A percentile compares a stretch with the other conserved stretches of the same genome.
Conservation (phyloP, 2,329 filamentous ascomycete species). For the Arthrobotrys musiformis region DNA sequence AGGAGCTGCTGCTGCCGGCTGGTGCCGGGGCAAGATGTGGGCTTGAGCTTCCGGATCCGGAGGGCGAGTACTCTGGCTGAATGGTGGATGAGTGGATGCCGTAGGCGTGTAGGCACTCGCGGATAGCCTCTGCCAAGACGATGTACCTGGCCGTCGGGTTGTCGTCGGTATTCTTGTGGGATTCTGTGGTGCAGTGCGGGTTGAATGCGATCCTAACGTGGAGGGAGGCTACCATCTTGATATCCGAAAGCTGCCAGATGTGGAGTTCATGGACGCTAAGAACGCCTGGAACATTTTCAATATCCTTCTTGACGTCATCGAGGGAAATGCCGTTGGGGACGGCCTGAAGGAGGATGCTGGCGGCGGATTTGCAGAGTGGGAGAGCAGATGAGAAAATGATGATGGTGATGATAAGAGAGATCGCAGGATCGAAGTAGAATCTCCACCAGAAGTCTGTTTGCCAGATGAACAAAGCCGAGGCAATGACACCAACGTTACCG, state of each 20-base stretch:
- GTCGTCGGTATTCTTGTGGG: slow-evolving; percentile 73
- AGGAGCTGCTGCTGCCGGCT: slow-evolving; percentile 57
- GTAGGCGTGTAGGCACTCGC: slow-evolving; percentile 90
- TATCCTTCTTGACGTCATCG: slow-evolving; percentile 91
- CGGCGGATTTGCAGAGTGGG: slow-evolving; percentile 80
- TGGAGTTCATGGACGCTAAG: slow-evolving; percentile 94
- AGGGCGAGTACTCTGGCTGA: slow-evolving; percentile 79
- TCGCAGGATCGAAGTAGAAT: slow-evolving; percentile 87
- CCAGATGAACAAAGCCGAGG: slow-evolving; percentile 89
- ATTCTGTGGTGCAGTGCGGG: slow-evolving; percentile 54
- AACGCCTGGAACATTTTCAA: slow-evolving; percentile 83
- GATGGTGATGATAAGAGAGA: slow-evolving; percentile 92
- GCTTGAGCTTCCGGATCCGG: slow-evolving; percentile 61
- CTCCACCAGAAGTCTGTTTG: slow-evolving; percentile 80
- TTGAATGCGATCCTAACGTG: slow-evolving; percentile 88
- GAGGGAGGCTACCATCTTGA: slow-evolving; percentile 90
- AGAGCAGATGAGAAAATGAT: slow-evolving; percentile 79
- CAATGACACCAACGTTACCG: slow-evolving; percentile 86
- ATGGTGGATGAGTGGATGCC: slow-evolving; percentile 98
- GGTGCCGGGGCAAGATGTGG: slow-evolving; percentile 60
- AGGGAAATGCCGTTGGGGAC: slow-evolving; percentile 89
- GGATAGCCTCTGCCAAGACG: slow-evolving; percentile 82
- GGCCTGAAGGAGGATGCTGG: slow-evolving; percentile 90
- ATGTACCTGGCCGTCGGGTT: slow-evolving; percentile 77
- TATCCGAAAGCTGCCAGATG: slow-evolving; percentile 96